These are phyloP conservation scores for Sporisorium sorghi DNA, from an alignment of 1,284 basidiomycete species.

Conservation along the genomic window DNA sequence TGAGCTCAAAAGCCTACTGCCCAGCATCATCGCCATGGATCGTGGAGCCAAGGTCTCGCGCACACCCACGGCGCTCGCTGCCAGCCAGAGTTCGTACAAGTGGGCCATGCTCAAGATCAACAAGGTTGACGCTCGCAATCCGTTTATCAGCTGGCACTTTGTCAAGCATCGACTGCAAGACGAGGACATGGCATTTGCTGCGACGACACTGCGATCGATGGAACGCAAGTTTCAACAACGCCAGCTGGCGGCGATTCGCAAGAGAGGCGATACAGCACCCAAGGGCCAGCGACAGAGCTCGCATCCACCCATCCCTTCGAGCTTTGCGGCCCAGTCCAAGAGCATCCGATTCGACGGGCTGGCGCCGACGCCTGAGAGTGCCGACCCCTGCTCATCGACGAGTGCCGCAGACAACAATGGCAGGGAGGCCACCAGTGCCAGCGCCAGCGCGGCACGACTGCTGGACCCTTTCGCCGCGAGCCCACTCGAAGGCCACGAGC, in stretches of 20 bases:
- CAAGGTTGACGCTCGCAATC: constrained; percentile 60
- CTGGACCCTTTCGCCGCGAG: constrained; percentile 25
- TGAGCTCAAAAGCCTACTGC: constrained; percentile 59
- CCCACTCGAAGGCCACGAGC: constrained; percentile 34
- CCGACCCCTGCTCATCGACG: not conserved
- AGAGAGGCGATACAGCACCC: constrained; percentile 1
- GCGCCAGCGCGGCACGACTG: constrained; percentile 1
- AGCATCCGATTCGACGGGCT: constrained; percentile 31
- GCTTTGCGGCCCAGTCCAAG: constrained; percentile 11
- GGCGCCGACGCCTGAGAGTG: not conserved
- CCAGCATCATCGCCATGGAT: constrained; percentile 56
- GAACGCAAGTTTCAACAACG: constrained; percentile 54
- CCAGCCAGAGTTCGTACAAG: constrained; percentile 44
- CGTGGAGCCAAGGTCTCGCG: constrained; percentile 27
- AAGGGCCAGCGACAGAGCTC: not conserved
- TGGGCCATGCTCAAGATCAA: constrained; percentile 51
- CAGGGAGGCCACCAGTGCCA: not conserved
- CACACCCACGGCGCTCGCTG: constrained; percentile 21
- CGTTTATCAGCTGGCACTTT: constrained; percentile 63
- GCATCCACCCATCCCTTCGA: constrained; percentile 35
- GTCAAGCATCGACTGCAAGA: constrained; percentile 58
- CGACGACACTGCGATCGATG: constrained; percentile 47
- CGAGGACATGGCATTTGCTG: constrained; percentile 58
- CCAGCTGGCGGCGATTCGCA: constrained; percentile 19
- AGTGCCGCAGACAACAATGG: not conserved